Conservation (phyloP, 177 flowering plant genomes). For the Vitis hybrid region DNA sequence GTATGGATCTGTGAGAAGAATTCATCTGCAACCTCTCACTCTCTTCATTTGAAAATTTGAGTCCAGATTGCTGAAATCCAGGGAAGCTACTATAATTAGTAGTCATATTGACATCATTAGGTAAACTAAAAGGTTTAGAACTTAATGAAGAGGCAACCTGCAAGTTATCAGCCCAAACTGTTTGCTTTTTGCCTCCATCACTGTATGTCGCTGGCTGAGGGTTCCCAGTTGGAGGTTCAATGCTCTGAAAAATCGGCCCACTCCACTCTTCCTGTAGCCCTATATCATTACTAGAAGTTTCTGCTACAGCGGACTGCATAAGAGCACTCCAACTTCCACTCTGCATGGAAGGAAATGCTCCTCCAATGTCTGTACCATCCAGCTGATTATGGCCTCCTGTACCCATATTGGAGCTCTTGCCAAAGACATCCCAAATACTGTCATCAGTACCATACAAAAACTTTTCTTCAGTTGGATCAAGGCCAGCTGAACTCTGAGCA, state of each 20-base stretch:
- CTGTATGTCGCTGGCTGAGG: slow-evolving; percentile 18
- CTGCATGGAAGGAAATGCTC: slow-evolving; percentile 43
- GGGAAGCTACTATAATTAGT: slow-evolving; percentile 11
- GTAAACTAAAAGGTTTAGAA: slow-evolving; percentile 19
- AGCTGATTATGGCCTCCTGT: slow-evolving; percentile 22
- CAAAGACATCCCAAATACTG: slow-evolving; percentile 59
- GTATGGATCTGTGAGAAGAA: slow-evolving; percentile 30
- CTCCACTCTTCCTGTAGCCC: slow-evolving; percentile 51
- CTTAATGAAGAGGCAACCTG: slow-evolving; percentile 16
- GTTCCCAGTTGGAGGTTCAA: slow-evolving; percentile 22
- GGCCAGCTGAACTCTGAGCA: slow-evolving; percentile 37
- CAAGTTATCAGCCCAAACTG: slow-evolving; percentile 22
- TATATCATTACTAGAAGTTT: slow-evolving; percentile 47
- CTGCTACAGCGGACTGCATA: slow-evolving; percentile 78
- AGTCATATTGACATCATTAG: slow-evolving; percentile 15
- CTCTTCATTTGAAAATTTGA: slow-evolving; percentile 26
- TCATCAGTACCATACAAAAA: slow-evolving; percentile 64
- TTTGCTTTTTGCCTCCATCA: slow-evolving; percentile 28
- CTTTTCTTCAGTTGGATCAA: slow-evolving; percentile 69
- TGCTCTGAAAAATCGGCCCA: slow-evolving; percentile 31
- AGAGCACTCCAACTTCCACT: slow-evolving; percentile 84
- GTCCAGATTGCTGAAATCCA: slow-evolving; percentile 31
- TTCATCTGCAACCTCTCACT: slow-evolving; percentile 29
- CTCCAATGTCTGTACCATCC: slow-evolving; percentile 30
- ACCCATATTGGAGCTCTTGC: slow-evolving; percentile 23